Percentiles rank a stretch among this genome's conserved stretches.
These are phyloP conservation scores for Anastatica hierochuntica DNA, from an alignment of 345 rosid genomes.

Conservation along the genomic window DNA sequence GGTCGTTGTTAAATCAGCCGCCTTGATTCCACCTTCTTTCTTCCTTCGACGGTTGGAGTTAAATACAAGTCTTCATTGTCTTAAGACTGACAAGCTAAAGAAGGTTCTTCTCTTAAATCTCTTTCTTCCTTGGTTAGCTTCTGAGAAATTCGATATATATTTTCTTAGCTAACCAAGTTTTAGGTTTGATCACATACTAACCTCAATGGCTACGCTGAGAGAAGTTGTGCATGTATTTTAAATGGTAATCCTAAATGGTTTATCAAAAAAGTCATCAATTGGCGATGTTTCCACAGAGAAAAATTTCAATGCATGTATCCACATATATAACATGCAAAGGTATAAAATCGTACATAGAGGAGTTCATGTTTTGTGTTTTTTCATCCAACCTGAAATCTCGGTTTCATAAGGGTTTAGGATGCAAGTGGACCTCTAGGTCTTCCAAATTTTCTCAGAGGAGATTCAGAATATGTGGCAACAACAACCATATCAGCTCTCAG, in stretches of 20 bases:
- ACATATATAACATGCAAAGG: constrained; percentile 89
- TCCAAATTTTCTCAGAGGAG: constrained; percentile 56
- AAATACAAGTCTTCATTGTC: too few relatives aligned
- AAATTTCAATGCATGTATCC: constrained; percentile 51
- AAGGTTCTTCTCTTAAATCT: too few relatives aligned
- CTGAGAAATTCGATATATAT: too few relatives aligned
- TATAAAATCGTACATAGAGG: constrained; percentile 16
- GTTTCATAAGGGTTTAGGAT: constrained; percentile 55
- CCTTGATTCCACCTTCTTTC: too few relatives aligned
- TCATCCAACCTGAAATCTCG: too few relatives aligned
- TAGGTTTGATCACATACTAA: too few relatives aligned
- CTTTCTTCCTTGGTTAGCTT: too few relatives aligned
- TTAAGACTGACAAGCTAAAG: too few relatives aligned
- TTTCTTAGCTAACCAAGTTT: too few relatives aligned
- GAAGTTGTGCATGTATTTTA: constrained; percentile 74
- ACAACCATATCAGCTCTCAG: constrained; percentile 69
- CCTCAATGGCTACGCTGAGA: constrained; percentile 56
- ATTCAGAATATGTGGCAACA: constrained; percentile 39
- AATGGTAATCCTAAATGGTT: constrained; percentile 73
- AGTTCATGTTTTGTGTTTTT: background rate
- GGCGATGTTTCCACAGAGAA: constrained; percentile 76
- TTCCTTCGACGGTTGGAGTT: too few relatives aligned
- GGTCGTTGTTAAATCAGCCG: too few relatives aligned
- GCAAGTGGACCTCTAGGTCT: constrained; percentile 90
- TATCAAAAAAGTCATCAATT: constrained; percentile 63